Evolutionary conservation across 1,284 basidiomycete genomes (phyloP).

Genomic region (Cutaneotrichosporon mucoides): DNA sequence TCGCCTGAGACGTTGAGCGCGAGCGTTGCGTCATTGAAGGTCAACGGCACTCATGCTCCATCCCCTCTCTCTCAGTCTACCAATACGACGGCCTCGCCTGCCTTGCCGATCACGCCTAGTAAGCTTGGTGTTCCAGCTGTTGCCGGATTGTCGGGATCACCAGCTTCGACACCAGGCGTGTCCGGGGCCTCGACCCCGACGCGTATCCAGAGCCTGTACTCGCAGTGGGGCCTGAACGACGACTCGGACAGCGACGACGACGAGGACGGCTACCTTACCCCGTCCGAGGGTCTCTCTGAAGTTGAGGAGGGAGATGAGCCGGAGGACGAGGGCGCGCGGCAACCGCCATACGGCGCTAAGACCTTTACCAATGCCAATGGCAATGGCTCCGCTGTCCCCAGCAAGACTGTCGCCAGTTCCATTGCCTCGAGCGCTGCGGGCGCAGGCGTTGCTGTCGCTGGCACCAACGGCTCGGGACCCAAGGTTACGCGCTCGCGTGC

Average conservation of each 20-base stretch:
- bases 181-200: constrained; percentile 35
- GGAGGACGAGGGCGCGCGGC: neutral
- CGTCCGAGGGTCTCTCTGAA: constrained; percentile 47
- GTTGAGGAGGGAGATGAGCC: constrained; percentile 46
- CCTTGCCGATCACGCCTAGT: neutral
- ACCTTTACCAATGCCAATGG: neutral
- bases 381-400: neutral
- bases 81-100: neutral
- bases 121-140: too few species aligned
- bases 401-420: neutral
- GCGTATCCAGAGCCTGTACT: constrained; percentile 30
- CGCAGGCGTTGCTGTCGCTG: neutral
- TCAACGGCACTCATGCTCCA: neutral
- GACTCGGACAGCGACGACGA: constrained; percentile 34
- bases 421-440: neutral
- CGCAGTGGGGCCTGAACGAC: constrained; percentile 43
- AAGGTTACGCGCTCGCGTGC: constrained; percentile 7
- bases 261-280: constrained; percentile 41
- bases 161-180: neutral
- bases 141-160: too few species aligned
- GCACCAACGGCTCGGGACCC: neutral
- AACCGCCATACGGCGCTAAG: too few species aligned
- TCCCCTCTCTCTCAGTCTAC: neutral
- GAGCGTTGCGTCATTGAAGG: neutral
- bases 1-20: neutral